Conservation (phyloP, 257 asterid genomes). For the Solanum virginianum region DNA sequence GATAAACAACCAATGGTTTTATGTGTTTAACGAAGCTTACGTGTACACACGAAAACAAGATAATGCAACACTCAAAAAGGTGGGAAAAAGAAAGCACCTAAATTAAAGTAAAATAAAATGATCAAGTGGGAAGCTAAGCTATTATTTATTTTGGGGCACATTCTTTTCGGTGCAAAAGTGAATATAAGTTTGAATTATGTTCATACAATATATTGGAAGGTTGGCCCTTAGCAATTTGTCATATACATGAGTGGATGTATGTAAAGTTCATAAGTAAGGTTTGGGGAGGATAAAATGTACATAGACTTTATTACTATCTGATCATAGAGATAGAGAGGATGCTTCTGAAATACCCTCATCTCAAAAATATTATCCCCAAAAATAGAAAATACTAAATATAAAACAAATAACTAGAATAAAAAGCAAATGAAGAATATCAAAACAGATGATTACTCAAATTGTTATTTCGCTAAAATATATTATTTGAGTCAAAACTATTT, state of each 20-base stretch:
- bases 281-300: too few relatives aligned
- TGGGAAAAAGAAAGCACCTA: conserved; percentile 20
- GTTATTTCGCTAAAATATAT: not conserved
- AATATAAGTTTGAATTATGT: not conserved
- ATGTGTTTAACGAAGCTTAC: conserved; percentile 25
- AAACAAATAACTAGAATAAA: too few relatives aligned
- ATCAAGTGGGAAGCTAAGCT: not conserved
- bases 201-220: not conserved
- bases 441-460: not conserved
- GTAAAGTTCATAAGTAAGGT: not conserved
- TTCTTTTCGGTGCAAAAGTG: conserved; percentile 70
- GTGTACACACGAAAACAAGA: conserved; percentile 56
- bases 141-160: not conserved
- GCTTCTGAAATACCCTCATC: too few relatives aligned
- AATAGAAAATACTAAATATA: too few relatives aligned
- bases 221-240: conserved; percentile 14
- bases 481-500: not conserved
- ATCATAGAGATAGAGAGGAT: too few relatives aligned
- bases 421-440: not conserved
- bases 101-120: conserved; percentile 2
- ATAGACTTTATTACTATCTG: too few relatives aligned
- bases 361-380: too few relatives aligned
- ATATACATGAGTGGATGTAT: not conserved
- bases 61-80: conserved; percentile 23
- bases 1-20: conserved; percentile 9